Evolutionary conservation across 2,329 filamentous ascomycete genomes (phyloP), one percentile per base, ranked within the genome.

Genomic region (Fusarium tanahbumbuense): DNA sequence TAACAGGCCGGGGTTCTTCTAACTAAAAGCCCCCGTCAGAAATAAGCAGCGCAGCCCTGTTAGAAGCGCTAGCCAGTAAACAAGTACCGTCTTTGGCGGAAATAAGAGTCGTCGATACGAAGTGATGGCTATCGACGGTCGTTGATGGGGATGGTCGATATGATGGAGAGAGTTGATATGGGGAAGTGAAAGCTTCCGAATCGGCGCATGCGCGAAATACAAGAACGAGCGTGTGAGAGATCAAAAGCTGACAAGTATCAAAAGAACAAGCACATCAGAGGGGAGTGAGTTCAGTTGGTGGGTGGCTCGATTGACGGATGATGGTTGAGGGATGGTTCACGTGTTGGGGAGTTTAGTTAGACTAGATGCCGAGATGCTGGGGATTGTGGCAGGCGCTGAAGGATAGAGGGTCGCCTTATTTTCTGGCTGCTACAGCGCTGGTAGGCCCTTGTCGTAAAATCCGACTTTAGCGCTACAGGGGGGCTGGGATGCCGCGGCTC

Each of bases 291-390:
- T 56, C 23, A 73, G 60, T 57, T 28, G 58, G 30, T 57, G 50
- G 40, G 60, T 64, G 61, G 61, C 61, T 64, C 61, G 71, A 64
- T 68, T 65, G 68, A 71, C 71, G 59, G 72, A 72, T 71, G 65
- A 73, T 70, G 70, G 73, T 75, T 75, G 73, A 75, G 73, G 54
- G 54, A 70, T 68, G 62, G 70, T 74, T 74, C 73, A 75, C 73
- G 73, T 75, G 73, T 75, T 75, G 73, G 71, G 73, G 61, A 60
- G 9, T 59, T 64, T 56, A 74, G 73, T 61, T 74, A 55, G 9
- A 59, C 61, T 56, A 74, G 73, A 61, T 74, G 70, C 73, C 73
- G 65, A 71, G 67, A 67, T 68, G 63, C 67, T 69, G 66, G 67
- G 67, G 59, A 66, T 49, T 37, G 48, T 48, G 45, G 27, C 41